Conservation (phyloP, 352 stramenopile genomes). For the Phytophthora cryptogea region DNA sequence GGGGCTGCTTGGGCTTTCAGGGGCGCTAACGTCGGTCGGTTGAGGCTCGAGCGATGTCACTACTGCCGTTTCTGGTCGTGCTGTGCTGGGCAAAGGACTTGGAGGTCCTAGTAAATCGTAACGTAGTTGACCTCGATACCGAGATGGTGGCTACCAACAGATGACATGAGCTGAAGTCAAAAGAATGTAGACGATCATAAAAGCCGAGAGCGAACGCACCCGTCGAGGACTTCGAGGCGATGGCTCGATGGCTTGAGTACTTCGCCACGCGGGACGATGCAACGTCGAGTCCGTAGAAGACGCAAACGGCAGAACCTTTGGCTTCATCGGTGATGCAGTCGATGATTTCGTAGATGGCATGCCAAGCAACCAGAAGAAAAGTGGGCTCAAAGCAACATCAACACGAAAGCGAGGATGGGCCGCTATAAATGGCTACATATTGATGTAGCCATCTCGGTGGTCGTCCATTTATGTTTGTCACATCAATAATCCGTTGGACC, state of each 20-base stretch:
- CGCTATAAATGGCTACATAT: conserved; percentile 19
- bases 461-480: conserved; percentile 2
- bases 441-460: conserved; percentile 11
- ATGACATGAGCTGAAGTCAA: neutral
- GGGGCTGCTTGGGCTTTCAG: neutral
- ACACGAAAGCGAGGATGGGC: conserved; percentile 4
- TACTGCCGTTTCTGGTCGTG: neutral
- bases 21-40: neutral
- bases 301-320: conserved; percentile 47
- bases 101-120: conserved; percentile 34
- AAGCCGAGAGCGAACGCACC: conserved; percentile 16
- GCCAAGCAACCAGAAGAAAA: neutral
- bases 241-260: conserved; percentile 34
- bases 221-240: conserved; percentile 34
- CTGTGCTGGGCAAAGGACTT: neutral
- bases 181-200: neutral
- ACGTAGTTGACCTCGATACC: conserved; percentile 39
- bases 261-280: conserved; percentile 59
- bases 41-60: neutral
- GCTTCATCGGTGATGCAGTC: conserved; percentile 9
- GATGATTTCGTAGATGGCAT: conserved; percentile 15
- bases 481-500: neutral
- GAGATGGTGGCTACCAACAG: conserved; percentile 42
- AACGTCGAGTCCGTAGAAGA: conserved; percentile 59
- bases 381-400: neutral